These are phyloP conservation scores for Fusarium luffae DNA, from an alignment of 2,329 filamentous ascomycete species.

Conservation along the genomic window DNA sequence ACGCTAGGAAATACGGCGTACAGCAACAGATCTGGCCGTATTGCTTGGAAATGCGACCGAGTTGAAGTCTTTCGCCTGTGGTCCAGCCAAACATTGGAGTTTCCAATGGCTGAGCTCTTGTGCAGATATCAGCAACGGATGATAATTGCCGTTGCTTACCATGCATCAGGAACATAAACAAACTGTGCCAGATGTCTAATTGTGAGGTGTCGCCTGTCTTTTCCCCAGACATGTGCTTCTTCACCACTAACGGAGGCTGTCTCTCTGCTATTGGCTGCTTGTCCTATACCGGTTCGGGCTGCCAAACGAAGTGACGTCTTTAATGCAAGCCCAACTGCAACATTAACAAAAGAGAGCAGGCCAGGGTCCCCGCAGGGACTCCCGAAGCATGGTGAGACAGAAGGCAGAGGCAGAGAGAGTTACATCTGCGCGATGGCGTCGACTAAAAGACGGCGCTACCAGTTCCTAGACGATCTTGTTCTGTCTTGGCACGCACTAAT, in stretches of 20 bases:
- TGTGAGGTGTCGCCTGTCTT: conserved; percentile 3
- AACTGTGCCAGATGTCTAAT: conserved; percentile 14
- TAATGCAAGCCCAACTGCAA: conserved; percentile 34
- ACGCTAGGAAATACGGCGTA: conserved; percentile 39
- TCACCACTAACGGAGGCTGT: conserved; percentile 2
- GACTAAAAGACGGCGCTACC: conserved; percentile 29
- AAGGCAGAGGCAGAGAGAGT: conserved; percentile 29
- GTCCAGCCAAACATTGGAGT: conserved; percentile 1
- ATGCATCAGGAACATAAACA: conserved; percentile 13
- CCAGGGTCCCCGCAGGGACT: conserved; percentile 41
- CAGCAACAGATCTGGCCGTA: conserved; percentile 20
- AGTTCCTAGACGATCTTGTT: conserved; percentile 36
- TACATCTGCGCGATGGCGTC: conserved; percentile 42
- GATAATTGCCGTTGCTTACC: conserved; percentile 23
- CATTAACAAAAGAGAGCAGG: conserved; percentile 13
- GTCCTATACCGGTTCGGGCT: conserved; percentile 35
- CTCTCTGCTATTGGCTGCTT: conserved; percentile 18
- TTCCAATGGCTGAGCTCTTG: not conserved
- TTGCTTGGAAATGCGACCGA: conserved; percentile 28
- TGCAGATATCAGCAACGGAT: conserved; percentile 17
- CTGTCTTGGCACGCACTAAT: conserved; percentile 28
- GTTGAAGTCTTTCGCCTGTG: conserved; percentile 2
- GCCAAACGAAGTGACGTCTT: conserved; percentile 46
- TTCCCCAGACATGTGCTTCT: conserved; percentile 17
- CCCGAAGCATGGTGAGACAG: conserved; percentile 45